Evolutionary conservation across 345 rosid species (phyloP).

Genomic region (Brassica rapa): DNA sequence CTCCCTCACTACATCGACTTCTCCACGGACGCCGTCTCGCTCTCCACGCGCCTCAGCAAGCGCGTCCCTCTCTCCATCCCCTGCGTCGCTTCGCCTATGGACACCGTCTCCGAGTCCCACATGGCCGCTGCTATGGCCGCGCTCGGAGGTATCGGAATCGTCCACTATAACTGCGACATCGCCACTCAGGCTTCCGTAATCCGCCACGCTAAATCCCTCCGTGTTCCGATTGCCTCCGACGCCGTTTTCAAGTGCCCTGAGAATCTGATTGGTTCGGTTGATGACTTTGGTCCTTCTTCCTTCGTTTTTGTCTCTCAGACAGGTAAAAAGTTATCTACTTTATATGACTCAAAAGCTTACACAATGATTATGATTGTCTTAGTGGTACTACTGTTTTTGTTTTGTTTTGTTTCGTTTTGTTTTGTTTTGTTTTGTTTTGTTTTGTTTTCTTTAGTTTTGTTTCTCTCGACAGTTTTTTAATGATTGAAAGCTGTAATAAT

Average conservation of each 20-base stretch:
- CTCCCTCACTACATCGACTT: conserved; percentile 93
- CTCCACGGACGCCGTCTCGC: conserved; percentile 72
- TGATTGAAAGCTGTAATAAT: neutral
- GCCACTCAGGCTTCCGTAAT: conserved; percentile 62
- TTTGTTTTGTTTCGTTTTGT: neutral
- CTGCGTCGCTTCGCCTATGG: conserved; percentile 94
- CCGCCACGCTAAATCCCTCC: conserved; percentile 66
- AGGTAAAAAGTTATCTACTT: conserved; percentile 18
- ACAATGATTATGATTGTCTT: neutral
- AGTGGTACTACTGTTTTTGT: neutral
- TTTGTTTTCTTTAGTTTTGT: neutral
- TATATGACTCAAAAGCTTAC: neutral
- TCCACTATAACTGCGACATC: conserved; percentile 65
- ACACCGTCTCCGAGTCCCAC: conserved; percentile 82
- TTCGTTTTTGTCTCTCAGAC: conserved; percentile 44
- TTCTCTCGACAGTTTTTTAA: neutral
- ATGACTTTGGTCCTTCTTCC: conserved; percentile 49
- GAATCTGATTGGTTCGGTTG: conserved; percentile 28
- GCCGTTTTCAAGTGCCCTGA: conserved; percentile 50
- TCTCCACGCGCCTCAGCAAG: conserved; percentile 69
- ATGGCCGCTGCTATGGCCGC: conserved; percentile 96
- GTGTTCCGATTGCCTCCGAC: conserved; percentile 60
- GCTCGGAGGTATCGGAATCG: conserved; percentile 72
- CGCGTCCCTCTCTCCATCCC: conserved; percentile 77
- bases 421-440: neutral